Evolutionary conservation across 371 early-diverging fungal species (phyloP).

Genomic region (Rhizopus delemar): DNA sequence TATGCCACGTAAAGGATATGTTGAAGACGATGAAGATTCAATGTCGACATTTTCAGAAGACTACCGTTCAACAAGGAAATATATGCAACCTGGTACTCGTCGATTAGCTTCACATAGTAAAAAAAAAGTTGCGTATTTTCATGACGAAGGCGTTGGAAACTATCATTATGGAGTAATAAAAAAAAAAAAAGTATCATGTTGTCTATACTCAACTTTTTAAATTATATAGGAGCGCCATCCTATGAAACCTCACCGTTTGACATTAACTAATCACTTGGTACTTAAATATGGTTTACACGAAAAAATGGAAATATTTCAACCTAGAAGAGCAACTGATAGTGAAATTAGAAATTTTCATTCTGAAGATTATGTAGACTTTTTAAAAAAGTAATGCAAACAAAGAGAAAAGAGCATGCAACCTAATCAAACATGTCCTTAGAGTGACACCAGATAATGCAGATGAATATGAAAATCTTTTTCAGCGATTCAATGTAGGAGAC

Average conservation of each 20-base stretch:
- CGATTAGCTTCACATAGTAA: conserved; percentile 54
- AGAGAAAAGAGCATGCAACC: not conserved
- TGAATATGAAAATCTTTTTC: conserved; percentile 64
- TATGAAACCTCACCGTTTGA: conserved; percentile 96
- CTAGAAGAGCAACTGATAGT: conserved; percentile 92
- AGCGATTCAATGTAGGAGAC: conserved; percentile 88
- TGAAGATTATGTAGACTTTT: conserved; percentile 96
- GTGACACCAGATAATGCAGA: conserved; percentile 90
- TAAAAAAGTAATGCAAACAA: conserved; percentile 68
- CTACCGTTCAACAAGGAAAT: conserved; percentile 38
- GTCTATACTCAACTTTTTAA: conserved; percentile 5
- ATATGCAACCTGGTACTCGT: conserved; percentile 28
- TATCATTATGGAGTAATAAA: conserved; percentile 84
- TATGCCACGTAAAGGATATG: conserved; percentile 40
- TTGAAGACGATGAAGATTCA: conserved; percentile 33
- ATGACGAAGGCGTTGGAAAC: conserved; percentile 83
- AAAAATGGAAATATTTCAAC: conserved; percentile 85
- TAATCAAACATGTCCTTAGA: conserved; percentile 35
- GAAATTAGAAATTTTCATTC: conserved; percentile 97
- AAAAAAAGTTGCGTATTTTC: conserved; percentile 82
- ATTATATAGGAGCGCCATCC: conserved; percentile 77
- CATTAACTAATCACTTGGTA: conserved; percentile 90
- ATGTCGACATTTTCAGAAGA: conserved; percentile 48
- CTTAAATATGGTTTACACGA: conserved; percentile 84
- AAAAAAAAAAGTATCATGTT: not conserved